Evolutionary conservation across 495 filamentous ascomycete species (phyloP).

Genomic region (Talaromyces wortmannii): DNA sequence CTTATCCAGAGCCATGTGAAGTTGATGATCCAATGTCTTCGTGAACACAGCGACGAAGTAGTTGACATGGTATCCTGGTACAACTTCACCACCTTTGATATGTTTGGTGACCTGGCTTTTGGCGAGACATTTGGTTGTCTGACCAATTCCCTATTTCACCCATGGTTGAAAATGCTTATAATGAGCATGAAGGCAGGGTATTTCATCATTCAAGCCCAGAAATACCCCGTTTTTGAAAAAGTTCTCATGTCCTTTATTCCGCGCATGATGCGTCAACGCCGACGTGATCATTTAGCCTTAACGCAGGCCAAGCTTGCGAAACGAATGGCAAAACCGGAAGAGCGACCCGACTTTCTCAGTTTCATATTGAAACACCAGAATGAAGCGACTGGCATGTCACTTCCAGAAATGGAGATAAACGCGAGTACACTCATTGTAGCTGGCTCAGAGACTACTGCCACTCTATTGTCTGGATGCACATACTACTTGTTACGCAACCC

Average conservation of each 20-base stretch:
- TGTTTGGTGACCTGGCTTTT: slow-evolving; percentile 11
- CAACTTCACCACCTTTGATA: slow-evolving; percentile 54
- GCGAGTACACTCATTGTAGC: slow-evolving; percentile 31
- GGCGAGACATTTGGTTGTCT: not conserved
- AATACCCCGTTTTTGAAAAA: not conserved
- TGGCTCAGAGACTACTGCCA: slow-evolving; percentile 53
- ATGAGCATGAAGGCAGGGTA: not conserved
- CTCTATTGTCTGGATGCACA: slow-evolving; percentile 36
- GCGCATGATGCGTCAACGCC: slow-evolving; percentile 21
- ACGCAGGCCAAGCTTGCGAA: slow-evolving; percentile 4
- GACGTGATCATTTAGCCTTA: slow-evolving; percentile 22
- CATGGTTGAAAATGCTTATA: not conserved
- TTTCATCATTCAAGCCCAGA: not conserved
- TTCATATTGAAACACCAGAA: slow-evolving; percentile 22
- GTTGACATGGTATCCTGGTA: slow-evolving; percentile 47
- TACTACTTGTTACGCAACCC: slow-evolving; percentile 46
- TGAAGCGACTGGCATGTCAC: slow-evolving; percentile 17
- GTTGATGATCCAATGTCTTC: slow-evolving; percentile 34
- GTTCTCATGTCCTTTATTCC: slow-evolving; percentile 1
- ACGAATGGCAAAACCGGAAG: slow-evolving; percentile 22
- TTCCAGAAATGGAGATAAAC: slow-evolving; percentile 33
- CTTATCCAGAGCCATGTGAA: slow-evolving; percentile 35
- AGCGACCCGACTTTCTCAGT: slow-evolving; percentile 28
- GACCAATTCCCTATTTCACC: not conserved
- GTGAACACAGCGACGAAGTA: slow-evolving; percentile 14